Evolutionary conservation across 2,329 filamentous ascomycete species (phyloP).

Genomic region (Aspergillus fumigatiaffinis): DNA sequence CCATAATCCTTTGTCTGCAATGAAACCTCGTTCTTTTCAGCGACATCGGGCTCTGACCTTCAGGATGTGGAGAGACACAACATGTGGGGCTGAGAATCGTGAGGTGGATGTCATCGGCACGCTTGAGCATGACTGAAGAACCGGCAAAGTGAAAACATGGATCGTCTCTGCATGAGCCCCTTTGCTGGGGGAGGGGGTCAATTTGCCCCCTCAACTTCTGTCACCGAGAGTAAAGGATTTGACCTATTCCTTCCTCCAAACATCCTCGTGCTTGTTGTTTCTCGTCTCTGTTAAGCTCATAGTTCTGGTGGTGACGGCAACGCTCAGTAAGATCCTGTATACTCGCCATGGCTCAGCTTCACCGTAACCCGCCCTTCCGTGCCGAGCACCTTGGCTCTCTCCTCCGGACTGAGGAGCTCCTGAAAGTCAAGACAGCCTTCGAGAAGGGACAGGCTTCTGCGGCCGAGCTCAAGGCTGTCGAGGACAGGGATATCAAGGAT

Average conservation of each 20-base stretch:
- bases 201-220: not conserved
- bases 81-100: constrained; percentile 3
- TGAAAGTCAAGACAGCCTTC: constrained; percentile 55
- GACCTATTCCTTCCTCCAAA: not conserved
- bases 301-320: not conserved
- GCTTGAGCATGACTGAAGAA: not conserved
- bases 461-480: constrained; percentile 57
- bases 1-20: not conserved
- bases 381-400: constrained; percentile 71
- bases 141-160: not conserved
- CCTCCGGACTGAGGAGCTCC: constrained; percentile 60
- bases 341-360: constrained; percentile 31
- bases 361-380: constrained; percentile 58
- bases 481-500: constrained; percentile 62
- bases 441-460: constrained; percentile 53
- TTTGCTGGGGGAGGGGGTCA: not conserved
- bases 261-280: not conserved
- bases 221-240: not conserved
- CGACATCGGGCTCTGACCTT: not conserved
- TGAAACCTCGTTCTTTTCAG: not conserved
- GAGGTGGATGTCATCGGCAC: constrained; percentile 3
- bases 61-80: constrained; percentile 3
- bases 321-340: not conserved
- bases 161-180: not conserved
- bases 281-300: not conserved